Percentiles rank a stretch among this genome's conserved stretches.
Conservation (phyloP, 306 rosid genomes). For the Vicia faba region DNA sequence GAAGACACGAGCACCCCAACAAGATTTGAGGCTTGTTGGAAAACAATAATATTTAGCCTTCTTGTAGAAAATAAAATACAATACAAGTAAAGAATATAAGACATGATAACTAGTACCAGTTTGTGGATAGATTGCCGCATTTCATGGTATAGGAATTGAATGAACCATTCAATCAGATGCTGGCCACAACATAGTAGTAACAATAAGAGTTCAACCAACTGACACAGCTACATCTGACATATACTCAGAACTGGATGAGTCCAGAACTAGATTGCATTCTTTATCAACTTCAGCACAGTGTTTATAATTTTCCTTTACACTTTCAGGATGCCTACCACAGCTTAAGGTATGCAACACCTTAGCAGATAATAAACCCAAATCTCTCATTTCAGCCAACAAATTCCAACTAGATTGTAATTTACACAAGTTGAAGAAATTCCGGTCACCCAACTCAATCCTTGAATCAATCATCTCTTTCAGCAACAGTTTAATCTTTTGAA, state of each 20-base stretch:
- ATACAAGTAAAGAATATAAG: background rate
- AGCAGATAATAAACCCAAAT: conserved; percentile 53
- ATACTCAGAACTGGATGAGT: conserved; percentile 58
- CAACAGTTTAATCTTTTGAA: conserved; percentile 42
- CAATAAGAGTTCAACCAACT: conserved; percentile 43
- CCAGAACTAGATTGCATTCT: conserved; percentile 30
- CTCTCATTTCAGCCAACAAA: conserved; percentile 55
- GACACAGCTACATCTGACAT: conserved; percentile 50
- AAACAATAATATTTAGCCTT: background rate
- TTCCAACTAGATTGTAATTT: conserved; percentile 36
- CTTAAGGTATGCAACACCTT: conserved; percentile 26
- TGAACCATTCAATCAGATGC: conserved; percentile 21
- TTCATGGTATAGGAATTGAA: conserved; percentile 5
- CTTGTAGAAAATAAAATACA: background rate
- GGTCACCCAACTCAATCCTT: conserved; percentile 45
- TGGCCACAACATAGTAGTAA: background rate
- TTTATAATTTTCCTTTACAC: conserved; percentile 37
- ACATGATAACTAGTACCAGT: conserved; percentile 15
- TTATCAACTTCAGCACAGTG: conserved; percentile 27
- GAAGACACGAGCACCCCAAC: background rate
- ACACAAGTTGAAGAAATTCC: conserved; percentile 47
- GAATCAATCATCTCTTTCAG: conserved; percentile 65
- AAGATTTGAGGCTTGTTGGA: background rate
- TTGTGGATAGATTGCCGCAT: background rate
- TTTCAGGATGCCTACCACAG: conserved; percentile 17